Evolutionary conservation across 2,329 filamentous ascomycete genomes (phyloP).

Genomic region (Ophiostoma himal-ulmi): DNA sequence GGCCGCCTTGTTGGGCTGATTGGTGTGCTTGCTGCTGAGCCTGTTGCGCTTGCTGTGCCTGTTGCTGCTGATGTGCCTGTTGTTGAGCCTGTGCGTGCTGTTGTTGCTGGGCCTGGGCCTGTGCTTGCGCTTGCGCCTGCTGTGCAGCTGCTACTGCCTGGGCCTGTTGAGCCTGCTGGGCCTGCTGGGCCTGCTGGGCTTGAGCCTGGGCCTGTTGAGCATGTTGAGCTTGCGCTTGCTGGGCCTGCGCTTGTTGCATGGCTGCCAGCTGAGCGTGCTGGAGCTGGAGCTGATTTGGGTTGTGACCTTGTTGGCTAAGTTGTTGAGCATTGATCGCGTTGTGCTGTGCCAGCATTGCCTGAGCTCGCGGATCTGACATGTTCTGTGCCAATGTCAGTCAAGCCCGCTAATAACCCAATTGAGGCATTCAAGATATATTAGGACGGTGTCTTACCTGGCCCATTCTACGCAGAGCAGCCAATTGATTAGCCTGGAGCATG

Average conservation of each 20-base stretch:
- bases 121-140: conserved; percentile 32
- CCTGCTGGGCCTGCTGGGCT: conserved; percentile 34
- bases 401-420: not conserved
- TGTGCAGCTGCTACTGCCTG: conserved; percentile 16
- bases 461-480: conserved; percentile 37
- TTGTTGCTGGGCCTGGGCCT: conserved; percentile 37
- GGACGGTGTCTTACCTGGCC: conserved; percentile 14
- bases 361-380: conserved; percentile 23
- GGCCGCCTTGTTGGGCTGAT: conserved; percentile 36
- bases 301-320: conserved; percentile 35
- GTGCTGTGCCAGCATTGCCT: conserved; percentile 44
- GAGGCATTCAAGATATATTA: not conserved
- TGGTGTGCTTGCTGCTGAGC: conserved; percentile 36
- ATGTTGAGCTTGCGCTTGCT: conserved; percentile 21
- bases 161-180: conserved; percentile 32
- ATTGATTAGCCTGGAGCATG: conserved; percentile 44
- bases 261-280: conserved; percentile 29
- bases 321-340: conserved; percentile 42
- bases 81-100: conserved; percentile 24
- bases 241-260: conserved; percentile 36
- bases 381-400: not conserved
- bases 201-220: conserved; percentile 41
- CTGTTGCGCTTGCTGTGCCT: conserved; percentile 33
- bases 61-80: conserved; percentile 23
- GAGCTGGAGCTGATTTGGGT: conserved; percentile 32